Base-by-base conservation (phyloP, 768 basidiomycete species). In the Tylopilus balloui region DNA sequence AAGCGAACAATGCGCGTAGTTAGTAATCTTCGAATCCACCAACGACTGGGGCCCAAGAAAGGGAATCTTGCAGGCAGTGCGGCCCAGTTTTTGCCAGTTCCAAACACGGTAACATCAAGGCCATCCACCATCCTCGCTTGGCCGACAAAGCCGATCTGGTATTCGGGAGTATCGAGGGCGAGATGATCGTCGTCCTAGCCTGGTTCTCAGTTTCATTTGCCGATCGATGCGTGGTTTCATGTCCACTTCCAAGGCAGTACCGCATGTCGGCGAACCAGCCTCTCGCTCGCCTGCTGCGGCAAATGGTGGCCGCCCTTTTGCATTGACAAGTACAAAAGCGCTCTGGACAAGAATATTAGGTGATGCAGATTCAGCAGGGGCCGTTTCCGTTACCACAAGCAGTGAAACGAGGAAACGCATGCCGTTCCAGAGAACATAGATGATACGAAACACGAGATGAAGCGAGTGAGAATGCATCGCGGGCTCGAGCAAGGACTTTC, bases 111-210 rank as follows among this genome's bases (percentile, higher is more conserved):
- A 24, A 6, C 19, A 25, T 63, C 51, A 66, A n/a, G 23, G 38
- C 53, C 64, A 57, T n/a, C 27, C 24, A 21, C 37, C 24, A 19
- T 62, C 55, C 24, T 51, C 51, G 25, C 38, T 44, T 29, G 60
- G 28, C 12, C 57, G 65, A 59, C 69, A 76, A 29, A 78, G 68
- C 55, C 75, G 65, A 47, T 78, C 76, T 14, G 77, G 76, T 52
- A 78, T 77, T 12, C 76, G 72, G 34, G 77, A 78, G 42, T 69
- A 57, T 38, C 71, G 70, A 49, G 50, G 58, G 21, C 61, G 57
- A 42, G 55, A 27, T 12, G 52, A 27, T 42, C 40, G 59, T 38
- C 38, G 51, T 27, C 47, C 10, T 15, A 42, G 19, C 35, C 48
- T 40, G 8, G 21, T 15, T 23, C 42, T 45, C 5, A 41, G 32